Conservation (phyloP, 805 yeast species). For the Yarrowia phangngaensis region DNA sequence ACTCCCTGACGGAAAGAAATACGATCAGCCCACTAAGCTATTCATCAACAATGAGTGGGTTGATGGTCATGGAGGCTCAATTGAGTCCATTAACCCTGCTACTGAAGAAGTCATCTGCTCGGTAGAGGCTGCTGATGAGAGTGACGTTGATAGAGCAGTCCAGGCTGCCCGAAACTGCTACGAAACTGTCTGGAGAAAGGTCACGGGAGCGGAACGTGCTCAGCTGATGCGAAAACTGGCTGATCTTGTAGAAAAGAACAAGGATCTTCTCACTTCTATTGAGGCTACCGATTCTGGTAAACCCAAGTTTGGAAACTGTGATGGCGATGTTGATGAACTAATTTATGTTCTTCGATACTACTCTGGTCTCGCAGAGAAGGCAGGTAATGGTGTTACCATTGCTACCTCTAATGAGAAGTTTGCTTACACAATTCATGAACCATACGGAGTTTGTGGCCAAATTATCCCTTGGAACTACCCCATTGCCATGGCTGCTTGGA, state of each 20-base stretch:
- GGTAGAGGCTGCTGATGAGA: constrained; percentile 70
- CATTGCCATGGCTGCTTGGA: constrained; percentile 89
- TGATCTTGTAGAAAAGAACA: constrained; percentile 66
- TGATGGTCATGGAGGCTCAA: constrained; percentile 53
- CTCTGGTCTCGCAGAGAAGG: constrained; percentile 90
- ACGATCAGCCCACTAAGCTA: constrained; percentile 77
- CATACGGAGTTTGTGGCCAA: constrained; percentile 93
- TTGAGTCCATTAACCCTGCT: constrained; percentile 63
- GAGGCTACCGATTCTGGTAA: constrained; percentile 91
- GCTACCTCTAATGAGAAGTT: constrained; percentile 73
- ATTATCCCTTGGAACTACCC: constrained; percentile 98
- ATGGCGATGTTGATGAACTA: constrained; percentile 70
- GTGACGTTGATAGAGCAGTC: constrained; percentile 81
- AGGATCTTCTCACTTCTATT: constrained; percentile 68
- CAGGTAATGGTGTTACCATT: constrained; percentile 61
- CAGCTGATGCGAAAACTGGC: constrained; percentile 66
- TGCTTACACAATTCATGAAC: constrained; percentile 79
- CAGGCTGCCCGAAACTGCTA: constrained; percentile 79
- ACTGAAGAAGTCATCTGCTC: constrained; percentile 68
- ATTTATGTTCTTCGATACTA: constrained; percentile 71
- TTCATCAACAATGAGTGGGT: constrained; percentile 79
- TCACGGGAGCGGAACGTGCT: constrained; percentile 67
- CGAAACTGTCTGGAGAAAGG: constrained; percentile 62
- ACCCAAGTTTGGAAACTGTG: constrained; percentile 54
- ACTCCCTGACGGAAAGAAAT: constrained; percentile 65